Evolutionary conservation across 2,329 filamentous ascomycete genomes (phyloP).

Genomic region (Fusarium nodosum): DNA sequence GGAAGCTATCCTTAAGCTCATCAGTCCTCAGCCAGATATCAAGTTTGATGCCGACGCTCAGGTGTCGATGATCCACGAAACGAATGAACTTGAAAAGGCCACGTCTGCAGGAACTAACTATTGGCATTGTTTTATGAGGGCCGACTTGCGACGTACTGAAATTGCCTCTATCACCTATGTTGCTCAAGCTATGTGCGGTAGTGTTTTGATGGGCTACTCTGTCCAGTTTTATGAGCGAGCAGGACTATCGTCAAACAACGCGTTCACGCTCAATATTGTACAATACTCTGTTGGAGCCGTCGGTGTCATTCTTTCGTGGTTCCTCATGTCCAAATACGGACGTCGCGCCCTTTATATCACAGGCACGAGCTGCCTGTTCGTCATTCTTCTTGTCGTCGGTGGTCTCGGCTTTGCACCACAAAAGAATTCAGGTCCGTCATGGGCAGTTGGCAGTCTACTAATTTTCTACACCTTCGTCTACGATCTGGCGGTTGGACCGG

Average conservation of each 20-base stretch:
- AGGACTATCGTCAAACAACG: conserved; percentile 53
- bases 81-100: conserved; percentile 61
- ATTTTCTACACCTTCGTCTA: conserved; percentile 61
- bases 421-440: conserved; percentile 57
- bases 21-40: conserved; percentile 32
- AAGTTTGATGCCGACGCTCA: conserved; percentile 44
- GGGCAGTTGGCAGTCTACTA: conserved; percentile 62
- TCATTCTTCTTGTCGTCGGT: conserved; percentile 60
- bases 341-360: conserved; percentile 60
- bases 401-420: conserved; percentile 65
- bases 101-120: conserved; percentile 59
- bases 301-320: conserved; percentile 62
- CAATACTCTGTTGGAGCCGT: conserved; percentile 60
- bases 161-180: conserved; percentile 61
- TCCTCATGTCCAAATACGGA: conserved; percentile 58
- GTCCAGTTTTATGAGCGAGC: conserved; percentile 64
- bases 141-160: conserved; percentile 61
- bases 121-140: conserved; percentile 62
- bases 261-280: conserved; percentile 58
- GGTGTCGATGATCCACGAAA: conserved; percentile 48
- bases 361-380: conserved; percentile 63
- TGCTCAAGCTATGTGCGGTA: conserved; percentile 57
- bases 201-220: conserved; percentile 68
- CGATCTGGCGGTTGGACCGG: conserved; percentile 58
- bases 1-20: conserved; percentile 45